phyloP scores from a whole-genome alignment of 2,329 filamentous ascomycete species.

The Verticillium albo-atrum region DNA sequence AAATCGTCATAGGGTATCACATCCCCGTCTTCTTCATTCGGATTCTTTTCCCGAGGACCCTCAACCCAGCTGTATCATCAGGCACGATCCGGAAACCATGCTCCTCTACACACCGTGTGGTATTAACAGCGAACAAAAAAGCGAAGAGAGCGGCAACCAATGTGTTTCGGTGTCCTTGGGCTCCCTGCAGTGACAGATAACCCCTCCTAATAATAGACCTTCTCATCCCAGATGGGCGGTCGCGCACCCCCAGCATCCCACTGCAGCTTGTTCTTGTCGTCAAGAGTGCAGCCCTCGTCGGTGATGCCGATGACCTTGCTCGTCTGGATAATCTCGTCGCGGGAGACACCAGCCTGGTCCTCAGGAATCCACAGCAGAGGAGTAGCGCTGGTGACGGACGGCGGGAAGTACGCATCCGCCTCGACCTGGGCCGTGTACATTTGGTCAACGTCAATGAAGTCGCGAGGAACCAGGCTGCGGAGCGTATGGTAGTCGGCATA shows the following conservation, averaged over 20 bases:
- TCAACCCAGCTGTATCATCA: neutral
- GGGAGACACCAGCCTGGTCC: slow-evolving; percentile 69
- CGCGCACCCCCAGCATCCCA: slow-evolving; percentile 37
- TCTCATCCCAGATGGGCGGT: slow-evolving; percentile 40
- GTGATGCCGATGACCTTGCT: slow-evolving; percentile 71
- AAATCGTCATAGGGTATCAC: neutral
- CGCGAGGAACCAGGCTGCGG: slow-evolving; percentile 62
- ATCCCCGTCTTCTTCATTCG: neutral
- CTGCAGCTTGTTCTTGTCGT: slow-evolving; percentile 54
- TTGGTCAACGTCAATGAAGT: slow-evolving; percentile 41
- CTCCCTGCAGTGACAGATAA: neutral
- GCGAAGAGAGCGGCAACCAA: neutral
- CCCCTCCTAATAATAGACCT: slow-evolving; percentile 34
- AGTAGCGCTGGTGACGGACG: slow-evolving; percentile 56
- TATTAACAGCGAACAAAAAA: neutral
- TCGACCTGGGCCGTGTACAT: slow-evolving; percentile 59
- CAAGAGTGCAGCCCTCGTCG: slow-evolving; percentile 68
- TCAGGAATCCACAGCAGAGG: slow-evolving; percentile 83
- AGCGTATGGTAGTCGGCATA: slow-evolving; percentile 70
- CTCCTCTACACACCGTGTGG: neutral
- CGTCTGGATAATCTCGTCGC: slow-evolving; percentile 73
- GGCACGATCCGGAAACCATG: neutral
- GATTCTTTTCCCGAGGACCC: neutral
- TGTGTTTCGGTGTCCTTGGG: neutral
- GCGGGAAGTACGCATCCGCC: slow-evolving; percentile 69